Conservation (phyloP, 305 asterid species). For the Nicotiana rustica region DNA sequence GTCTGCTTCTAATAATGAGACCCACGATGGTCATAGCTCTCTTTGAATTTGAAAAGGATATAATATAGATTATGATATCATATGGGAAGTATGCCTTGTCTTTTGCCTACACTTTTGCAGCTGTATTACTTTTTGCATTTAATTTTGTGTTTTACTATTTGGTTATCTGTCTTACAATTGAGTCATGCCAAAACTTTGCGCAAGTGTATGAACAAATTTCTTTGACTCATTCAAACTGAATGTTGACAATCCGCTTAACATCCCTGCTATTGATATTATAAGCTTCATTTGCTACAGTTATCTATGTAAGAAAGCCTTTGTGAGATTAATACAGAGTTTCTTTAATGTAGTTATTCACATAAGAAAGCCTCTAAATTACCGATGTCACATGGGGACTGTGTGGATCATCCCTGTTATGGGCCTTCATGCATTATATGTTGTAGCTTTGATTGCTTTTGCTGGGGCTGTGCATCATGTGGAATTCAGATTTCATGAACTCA, state of each 20-base stretch:
- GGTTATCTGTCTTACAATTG: not conserved
- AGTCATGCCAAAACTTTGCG: not conserved
- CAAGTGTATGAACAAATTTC: not conserved
- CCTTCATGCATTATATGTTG: slow-evolving; percentile 70
- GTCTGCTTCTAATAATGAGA: too few relatives aligned
- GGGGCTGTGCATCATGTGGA: slow-evolving; percentile 76
- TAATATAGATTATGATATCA: not conserved
- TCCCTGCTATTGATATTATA: slow-evolving; percentile 15
- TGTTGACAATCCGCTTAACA: not conserved
- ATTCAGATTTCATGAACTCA: slow-evolving; percentile 85
- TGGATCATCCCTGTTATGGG: slow-evolving; percentile 69
- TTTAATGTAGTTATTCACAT: slow-evolving; percentile 65
- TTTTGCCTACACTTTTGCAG: slow-evolving; percentile 13
- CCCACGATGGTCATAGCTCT: too few relatives aligned
- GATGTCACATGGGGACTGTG: slow-evolving; percentile 76
- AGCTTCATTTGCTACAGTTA: slow-evolving; percentile 13
- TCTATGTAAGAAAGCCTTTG: slow-evolving; percentile 13
- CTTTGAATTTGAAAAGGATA: too few relatives aligned
- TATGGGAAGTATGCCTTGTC: not conserved
- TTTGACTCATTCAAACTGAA: not conserved
- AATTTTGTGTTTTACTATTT: slow-evolving; percentile 21
- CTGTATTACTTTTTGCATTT: slow-evolving; percentile 17
- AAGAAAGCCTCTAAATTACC: slow-evolving; percentile 69
- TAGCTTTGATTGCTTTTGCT: slow-evolving; percentile 70
- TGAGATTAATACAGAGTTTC: slow-evolving; percentile 22